phyloP scores from a whole-genome alignment of 805 yeast species.

The Ogataea pignaliae region DNA sequence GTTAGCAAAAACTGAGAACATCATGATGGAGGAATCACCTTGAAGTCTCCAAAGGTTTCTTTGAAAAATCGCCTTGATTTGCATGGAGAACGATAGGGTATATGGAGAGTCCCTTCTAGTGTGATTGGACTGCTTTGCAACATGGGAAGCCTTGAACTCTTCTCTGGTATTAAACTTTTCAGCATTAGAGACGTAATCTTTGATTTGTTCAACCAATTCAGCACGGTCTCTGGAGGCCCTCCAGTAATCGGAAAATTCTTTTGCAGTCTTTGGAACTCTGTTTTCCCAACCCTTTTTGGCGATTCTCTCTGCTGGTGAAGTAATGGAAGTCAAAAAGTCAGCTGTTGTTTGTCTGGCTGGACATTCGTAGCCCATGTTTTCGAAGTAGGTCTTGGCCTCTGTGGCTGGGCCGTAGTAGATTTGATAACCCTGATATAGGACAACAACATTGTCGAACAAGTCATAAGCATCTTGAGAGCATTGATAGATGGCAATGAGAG shows the following conservation, averaged over 20 bases:
- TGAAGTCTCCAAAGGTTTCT: conserved; percentile 46
- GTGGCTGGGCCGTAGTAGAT: conserved; percentile 36
- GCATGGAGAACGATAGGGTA: conserved; percentile 47
- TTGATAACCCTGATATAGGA: conserved; percentile 42
- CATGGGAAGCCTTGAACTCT: conserved; percentile 35
- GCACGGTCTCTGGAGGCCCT: conserved; percentile 27
- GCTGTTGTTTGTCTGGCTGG: conserved; percentile 46
- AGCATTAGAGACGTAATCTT: conserved; percentile 21
- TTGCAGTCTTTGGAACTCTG: conserved; percentile 33
- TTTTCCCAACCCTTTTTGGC: conserved; percentile 30
- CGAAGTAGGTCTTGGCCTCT: conserved; percentile 35
- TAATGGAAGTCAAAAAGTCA: conserved; percentile 38
- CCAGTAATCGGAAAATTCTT: conserved; percentile 37
- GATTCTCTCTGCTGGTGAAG: conserved; percentile 27
- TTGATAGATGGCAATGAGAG: conserved; percentile 47
- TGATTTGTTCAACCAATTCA: conserved; percentile 31
- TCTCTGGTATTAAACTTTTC: conserved; percentile 6
- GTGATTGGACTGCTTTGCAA: conserved; percentile 46
- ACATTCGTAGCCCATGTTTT: conserved; percentile 42
- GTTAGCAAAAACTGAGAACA: conserved; percentile 41
- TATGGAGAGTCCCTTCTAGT: conserved; percentile 45
- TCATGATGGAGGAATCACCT: conserved; percentile 45
- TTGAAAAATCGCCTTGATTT: conserved; percentile 39
- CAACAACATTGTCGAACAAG: conserved; percentile 37
- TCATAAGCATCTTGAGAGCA: conserved; percentile 43